Base-by-base conservation (phyloP, 2,329 filamentous ascomycete species). In the Raffaelea ambrosiae region DNA sequence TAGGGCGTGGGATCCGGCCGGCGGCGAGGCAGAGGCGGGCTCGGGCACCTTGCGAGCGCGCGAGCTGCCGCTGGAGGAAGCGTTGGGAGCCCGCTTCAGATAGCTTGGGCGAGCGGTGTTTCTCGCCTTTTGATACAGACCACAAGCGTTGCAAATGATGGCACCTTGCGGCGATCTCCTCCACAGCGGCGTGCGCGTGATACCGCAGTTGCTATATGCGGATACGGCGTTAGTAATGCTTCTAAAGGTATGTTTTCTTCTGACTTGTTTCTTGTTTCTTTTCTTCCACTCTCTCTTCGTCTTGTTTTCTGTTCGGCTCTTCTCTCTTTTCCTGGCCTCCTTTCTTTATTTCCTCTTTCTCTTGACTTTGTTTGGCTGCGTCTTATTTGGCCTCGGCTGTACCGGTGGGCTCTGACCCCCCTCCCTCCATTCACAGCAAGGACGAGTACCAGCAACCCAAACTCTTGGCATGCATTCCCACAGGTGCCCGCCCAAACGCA, bases 91-190 rank as follows among this genome's bases (percentile, higher is more conserved):
- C 52, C 89, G 84, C 68, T 95, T 96, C 49, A 96, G 71, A 58
- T 89, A 95, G 7, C 88, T 93, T 14, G 93, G 93, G 44, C 93
- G 81, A 57, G 88, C 82, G 53, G 91, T 86, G 62, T 97, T 97
- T 55, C 93, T 81, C 10, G 91, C 90, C 65, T 97, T 97, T 53
- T 88, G 74, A 64, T 98, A 98, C 16, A 98, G 75, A 39, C 93
- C 93, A 61, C 93, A 98, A 5, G 93, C 93, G 67, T 98, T 98
- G 69, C 93, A 98, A 51, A 98, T 97, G 23, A 89, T 96, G 47
- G 88, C 86, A 26, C 93, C 93, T 58, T 90, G 83, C 0, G 91
- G 91, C 16, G 91, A 95, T 60, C 93, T 81, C 62, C 93, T 81
- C 93, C 93, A 98, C 35, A 98, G 69, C 21, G 93, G 93, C 42